Evolutionary conservation across 2,329 filamentous ascomycete species (phyloP).

Genomic region (Sarocladium brachiariae): DNA sequence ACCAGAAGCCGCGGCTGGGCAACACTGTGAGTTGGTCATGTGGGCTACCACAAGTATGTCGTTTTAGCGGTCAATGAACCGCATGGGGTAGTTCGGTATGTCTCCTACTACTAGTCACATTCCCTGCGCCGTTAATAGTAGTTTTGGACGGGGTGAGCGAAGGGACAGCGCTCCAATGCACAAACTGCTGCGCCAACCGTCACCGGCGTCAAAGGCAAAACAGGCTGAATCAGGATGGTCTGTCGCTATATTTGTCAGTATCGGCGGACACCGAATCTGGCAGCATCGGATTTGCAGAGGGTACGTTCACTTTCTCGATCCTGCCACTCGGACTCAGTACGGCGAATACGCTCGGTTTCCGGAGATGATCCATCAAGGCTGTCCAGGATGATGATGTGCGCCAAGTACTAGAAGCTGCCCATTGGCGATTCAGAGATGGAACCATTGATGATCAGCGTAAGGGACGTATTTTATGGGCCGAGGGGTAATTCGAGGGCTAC

Average conservation of each 20-base stretch:
- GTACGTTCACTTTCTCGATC: no score
- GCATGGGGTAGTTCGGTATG: no score
- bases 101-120: no score
- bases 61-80: constrained; percentile 1
- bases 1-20: constrained; percentile 3
- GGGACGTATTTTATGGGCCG: no score
- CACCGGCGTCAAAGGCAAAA: background rate
- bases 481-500: background rate
- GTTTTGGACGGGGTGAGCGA: no score
- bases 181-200: background rate
- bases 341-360: background rate
- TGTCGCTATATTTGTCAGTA: background rate
- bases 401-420: background rate
- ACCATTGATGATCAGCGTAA: background rate
- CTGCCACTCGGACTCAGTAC: background rate
- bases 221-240: background rate
- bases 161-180: background rate
- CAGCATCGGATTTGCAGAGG: no score
- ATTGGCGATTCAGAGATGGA: background rate
- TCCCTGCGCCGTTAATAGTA: no score
- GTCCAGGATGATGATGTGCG: background rate
- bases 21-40: constrained; percentile 6
- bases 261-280: background rate
- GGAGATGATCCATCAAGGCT: background rate
- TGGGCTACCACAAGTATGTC: background rate